Conservation (phyloP, 2,329 filamentous ascomycete genomes). For the Monilinia polystroma region DNA sequence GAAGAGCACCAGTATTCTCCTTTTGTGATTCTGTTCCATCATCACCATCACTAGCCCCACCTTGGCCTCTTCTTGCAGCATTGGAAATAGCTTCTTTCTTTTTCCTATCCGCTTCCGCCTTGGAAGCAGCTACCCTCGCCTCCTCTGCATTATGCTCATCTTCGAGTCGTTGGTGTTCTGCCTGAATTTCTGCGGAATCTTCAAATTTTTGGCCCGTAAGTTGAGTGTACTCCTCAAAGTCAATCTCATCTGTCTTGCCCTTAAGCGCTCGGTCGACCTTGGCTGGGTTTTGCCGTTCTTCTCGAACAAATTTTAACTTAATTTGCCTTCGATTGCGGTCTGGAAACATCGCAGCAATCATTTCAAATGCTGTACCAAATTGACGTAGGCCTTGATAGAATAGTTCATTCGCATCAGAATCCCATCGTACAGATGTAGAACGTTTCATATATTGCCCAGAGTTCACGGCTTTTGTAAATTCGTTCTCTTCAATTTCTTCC, state of each 20-base stretch:
- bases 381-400: slow-evolving; percentile 74
- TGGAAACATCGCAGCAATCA: slow-evolving; percentile 74
- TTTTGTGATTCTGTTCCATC: slow-evolving; percentile 27
- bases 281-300: slow-evolving; percentile 66
- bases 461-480: slow-evolving; percentile 71
- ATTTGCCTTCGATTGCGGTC: slow-evolving; percentile 69
- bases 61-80: slow-evolving; percentile 27
- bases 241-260: slow-evolving; percentile 58
- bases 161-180: slow-evolving; percentile 48
- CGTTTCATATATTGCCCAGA: slow-evolving; percentile 66
- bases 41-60: slow-evolving; percentile 24
- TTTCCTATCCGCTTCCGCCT: slow-evolving; percentile 30
- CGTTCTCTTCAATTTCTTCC: slow-evolving; percentile 70
- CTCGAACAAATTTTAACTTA: slow-evolving; percentile 80
- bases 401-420: slow-evolving; percentile 65
- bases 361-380: slow-evolving; percentile 82
- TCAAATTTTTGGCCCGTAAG: slow-evolving; percentile 54
- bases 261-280: slow-evolving; percentile 64
- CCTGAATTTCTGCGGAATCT: slow-evolving; percentile 55
- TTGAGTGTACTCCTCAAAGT: slow-evolving; percentile 61
- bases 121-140: slow-evolving; percentile 47
- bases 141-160: slow-evolving; percentile 49
- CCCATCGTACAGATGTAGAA: slow-evolving; percentile 67
- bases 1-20: slow-evolving; percentile 4
- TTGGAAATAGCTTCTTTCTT: slow-evolving; percentile 37